phyloP scores from a whole-genome alignment of 208 protist genomes.

The Blastocrithidia nonstop region DNA sequence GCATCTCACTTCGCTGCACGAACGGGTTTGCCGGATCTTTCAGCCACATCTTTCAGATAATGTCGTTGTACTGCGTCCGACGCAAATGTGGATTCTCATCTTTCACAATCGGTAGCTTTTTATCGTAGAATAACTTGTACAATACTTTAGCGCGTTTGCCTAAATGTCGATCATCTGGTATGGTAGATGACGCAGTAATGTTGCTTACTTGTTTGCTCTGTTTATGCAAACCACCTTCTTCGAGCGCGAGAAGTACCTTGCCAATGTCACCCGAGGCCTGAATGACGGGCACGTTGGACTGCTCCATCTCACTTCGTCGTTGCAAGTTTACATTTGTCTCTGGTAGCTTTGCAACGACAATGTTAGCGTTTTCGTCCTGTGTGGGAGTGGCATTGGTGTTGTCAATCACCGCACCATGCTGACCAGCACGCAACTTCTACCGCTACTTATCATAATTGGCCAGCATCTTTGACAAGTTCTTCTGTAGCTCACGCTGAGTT shows the following conservation, averaged over 20 bases:
- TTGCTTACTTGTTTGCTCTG: background rate
- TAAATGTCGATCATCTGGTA: conserved; percentile 66
- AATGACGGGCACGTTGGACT: conserved; percentile 3
- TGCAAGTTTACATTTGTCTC: conserved; percentile 30
- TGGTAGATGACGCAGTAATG: conserved; percentile 2
- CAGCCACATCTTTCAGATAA: conserved; percentile 82
- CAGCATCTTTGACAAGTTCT: conserved; percentile 75
- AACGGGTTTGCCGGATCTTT: conserved; percentile 72
- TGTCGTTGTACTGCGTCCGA: conserved; percentile 77
- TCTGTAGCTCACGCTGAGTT: conserved; percentile 57
- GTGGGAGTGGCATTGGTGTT: background rate
- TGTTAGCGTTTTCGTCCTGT: conserved; percentile 5
- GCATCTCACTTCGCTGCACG: conserved; percentile 59
- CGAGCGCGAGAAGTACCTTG: conserved; percentile 25
- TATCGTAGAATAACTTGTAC: conserved; percentile 72
- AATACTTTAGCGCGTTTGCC: conserved; percentile 63
- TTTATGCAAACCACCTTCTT: conserved; percentile 6
- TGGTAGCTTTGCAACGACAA: conserved; percentile 15
- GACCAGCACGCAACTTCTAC: conserved; percentile 13
- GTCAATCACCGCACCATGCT: conserved; percentile 12
- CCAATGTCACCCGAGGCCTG: conserved; percentile 20
- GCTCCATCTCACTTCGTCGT: background rate
- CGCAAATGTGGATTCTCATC: conserved; percentile 61
- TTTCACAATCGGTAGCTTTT: conserved; percentile 41
- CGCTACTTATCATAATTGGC: conserved; percentile 62